Percentiles rank a stretch among this genome's conserved stretches.
Evolutionary conservation across 164 flowering plant species (phyloP).

Genomic region (Houttuynia cordata): DNA sequence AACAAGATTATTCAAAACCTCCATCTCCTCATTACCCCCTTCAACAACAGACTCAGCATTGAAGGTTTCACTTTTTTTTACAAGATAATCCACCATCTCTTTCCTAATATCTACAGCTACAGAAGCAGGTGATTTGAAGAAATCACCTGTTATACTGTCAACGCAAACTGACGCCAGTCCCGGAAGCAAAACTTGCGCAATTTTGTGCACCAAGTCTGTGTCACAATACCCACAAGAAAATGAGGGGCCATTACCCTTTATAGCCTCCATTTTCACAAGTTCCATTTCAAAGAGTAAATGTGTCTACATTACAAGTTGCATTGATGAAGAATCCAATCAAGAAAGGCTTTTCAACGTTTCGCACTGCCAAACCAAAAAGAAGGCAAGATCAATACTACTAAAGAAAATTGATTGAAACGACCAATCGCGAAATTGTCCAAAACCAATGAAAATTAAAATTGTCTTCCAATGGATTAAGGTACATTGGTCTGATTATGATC

Average conservation of each 20-base stretch:
- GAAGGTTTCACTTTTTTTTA: conserved; percentile 49
- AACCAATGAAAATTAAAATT: no score
- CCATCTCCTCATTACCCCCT: conserved; percentile 32
- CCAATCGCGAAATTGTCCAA: no score
- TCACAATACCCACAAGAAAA: conserved; percentile 15
- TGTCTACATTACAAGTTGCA: no score
- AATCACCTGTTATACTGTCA: conserved; percentile 20
- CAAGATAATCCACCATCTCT: conserved; percentile 69
- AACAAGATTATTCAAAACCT: conserved; percentile 43
- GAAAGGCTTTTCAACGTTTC: no score
- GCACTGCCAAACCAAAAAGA: no score
- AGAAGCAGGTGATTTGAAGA: conserved; percentile 30
- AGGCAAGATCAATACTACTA: no score
- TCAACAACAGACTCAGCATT: conserved; percentile 54
- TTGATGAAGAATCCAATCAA: no score
- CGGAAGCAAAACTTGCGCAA: conserved; percentile 12
- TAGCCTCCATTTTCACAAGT: conserved; percentile 1
- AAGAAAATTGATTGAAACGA: no score
- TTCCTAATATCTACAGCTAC: conserved; percentile 67
- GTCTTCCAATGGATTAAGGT: no score
- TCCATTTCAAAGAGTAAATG: no score
- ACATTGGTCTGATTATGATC: no score
- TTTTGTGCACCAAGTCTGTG: conserved; percentile 18
- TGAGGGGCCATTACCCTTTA: conserved; percentile 4
- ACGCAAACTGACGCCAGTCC: conserved; percentile 24